Evolutionary conservation across 768 basidiomycete genomes (phyloP), one percentile per base, ranked within the genome.

Genomic region (Phylloporus sp.): DNA sequence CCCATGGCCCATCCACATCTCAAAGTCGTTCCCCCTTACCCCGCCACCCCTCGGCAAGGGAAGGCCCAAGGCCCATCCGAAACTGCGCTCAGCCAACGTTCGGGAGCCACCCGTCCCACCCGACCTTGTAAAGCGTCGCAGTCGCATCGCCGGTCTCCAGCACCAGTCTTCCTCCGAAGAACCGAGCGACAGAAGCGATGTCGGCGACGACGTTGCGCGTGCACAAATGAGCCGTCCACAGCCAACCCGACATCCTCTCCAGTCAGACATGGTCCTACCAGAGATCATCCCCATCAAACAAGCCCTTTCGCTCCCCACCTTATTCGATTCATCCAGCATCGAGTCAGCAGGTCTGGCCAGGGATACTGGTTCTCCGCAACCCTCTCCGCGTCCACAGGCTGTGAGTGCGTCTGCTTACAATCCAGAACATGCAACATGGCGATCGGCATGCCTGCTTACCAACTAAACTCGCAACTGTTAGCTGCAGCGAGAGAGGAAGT

Each of bases 61-160:
- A 5, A 62, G 45, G 43, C 40, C 51, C 53, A 70, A 59, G 20
- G 56, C 64, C 1, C 69, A 69, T 39, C 67, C 67, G 0, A 70
- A 69, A 24, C 52, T 69, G 2, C 67, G 69, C 32, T 28, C 59
- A 1, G 57, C 64, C 23, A 60, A 10, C 50, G 57, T 52, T 0
- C 68, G 67, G 16, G 68, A 70, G 16, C 67, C 67, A 0, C 67
- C 67, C 27, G 66, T 68, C 1, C 67, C 67, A 2, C 67, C 67
- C 16, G 64, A 64, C 1, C 62, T 68, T 29, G 67, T 59, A n/a
- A 62, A 70, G 36, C 46, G 65, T 16, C 57, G 56, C 7, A 60
- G 61, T n/a, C 60, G 54, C 49, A 49, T 69, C 50, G 22, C 57
- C 7, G 40, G 40, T 13, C 40, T 41, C 12, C 40, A 41, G 6